Base-by-base conservation (phyloP, 1,284 basidiomycete genomes). In the Macrocybe sp. region DNA sequence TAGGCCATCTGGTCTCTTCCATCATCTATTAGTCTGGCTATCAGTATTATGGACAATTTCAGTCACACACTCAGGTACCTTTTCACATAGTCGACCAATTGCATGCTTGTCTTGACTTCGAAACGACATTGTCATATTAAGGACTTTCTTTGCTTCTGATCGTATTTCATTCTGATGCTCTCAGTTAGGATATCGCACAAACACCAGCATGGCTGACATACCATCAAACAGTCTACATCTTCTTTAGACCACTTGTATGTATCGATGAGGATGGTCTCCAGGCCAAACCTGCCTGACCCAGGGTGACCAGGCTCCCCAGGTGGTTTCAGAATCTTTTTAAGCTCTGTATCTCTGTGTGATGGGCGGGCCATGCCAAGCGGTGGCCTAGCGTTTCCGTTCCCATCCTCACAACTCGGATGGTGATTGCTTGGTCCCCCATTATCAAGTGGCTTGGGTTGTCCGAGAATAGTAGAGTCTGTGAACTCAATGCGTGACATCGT, bases 401-500 rank as follows among this genome's bases (percentile, higher is more conserved):
- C 22, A 22, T 22, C 4, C 22, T 22, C 22, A 22, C 22, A 22
- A 22, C 22, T 22, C 4, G 22, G 22, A 22, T 22, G 22, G 22
- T 4, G 4, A 22, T 22, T 22, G 22, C 22, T 22, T 22, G 22
- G 22, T 22, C 4, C 22, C 22, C 22, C 22, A 22, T 22, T 22
- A 22, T 22, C 22, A 22, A 22, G 22, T 22, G 22, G 22, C 22
- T 22, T 2, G 4, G 22, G 22, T 22, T 2, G 4, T 22, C 22
- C 22, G 22, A 22, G 22, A 22, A 22, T 22, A 22, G 22, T 22
- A 22, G 22, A 22, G 22, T 22, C 22, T 22, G 48, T 46, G 16
- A 46, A 50, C 35, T 46, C 39, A 12, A 50, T 31, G 9, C 48
- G 7, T 40, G 33, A 34, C 29, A 32, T 49, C n/a, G 37, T 46